Conservation (phyloP, 441 rosid genomes). For the Daphne laureola region DNA sequence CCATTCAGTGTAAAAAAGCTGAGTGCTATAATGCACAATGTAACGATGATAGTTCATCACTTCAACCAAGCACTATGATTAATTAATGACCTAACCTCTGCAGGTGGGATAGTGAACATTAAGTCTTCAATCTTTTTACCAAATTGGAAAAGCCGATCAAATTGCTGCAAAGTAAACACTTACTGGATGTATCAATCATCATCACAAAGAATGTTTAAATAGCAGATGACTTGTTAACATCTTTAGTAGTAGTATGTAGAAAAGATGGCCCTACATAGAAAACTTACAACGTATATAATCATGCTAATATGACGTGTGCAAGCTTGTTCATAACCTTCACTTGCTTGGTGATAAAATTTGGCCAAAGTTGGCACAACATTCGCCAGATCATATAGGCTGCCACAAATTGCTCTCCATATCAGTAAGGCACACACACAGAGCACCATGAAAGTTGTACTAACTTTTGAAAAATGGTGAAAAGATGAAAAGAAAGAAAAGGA, state of each 20-base stretch:
- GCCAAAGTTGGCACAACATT: slow-evolving; percentile 89
- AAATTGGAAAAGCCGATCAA: slow-evolving; percentile 82
- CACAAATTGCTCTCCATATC: slow-evolving; percentile 14
- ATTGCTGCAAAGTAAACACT: slow-evolving; percentile 49
- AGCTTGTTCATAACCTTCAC: slow-evolving; percentile 91
- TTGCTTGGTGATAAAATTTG: slow-evolving; percentile 93
- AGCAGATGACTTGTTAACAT: too few relatives aligned
- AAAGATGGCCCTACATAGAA: slow-evolving; percentile 3
- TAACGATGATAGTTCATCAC: too few relatives aligned
- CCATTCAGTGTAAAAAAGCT: too few relatives aligned
- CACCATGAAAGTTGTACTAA: too few relatives aligned
- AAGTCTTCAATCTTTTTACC: slow-evolving; percentile 76
- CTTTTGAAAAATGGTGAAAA: not conserved
- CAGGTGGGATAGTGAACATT: slow-evolving; percentile 83
- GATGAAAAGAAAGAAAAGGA: not conserved
- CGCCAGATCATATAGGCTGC: slow-evolving; percentile 86
- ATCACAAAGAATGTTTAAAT: not conserved
- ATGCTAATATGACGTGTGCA: slow-evolving; percentile 84
- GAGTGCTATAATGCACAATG: too few relatives aligned
- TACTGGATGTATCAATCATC: slow-evolving; percentile 13
- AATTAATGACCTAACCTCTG: slow-evolving; percentile 55
- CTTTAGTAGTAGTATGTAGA: not conserved
- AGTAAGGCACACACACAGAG: not conserved
- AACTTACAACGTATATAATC: slow-evolving; percentile 80
- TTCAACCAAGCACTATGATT: too few relatives aligned